A percentile compares a stretch with the other conserved stretches of the same genome.
These are phyloP conservation scores for Carex kokanica DNA, from an alignment of 176 grass and related monocot species.

Conservation along the genomic window DNA sequence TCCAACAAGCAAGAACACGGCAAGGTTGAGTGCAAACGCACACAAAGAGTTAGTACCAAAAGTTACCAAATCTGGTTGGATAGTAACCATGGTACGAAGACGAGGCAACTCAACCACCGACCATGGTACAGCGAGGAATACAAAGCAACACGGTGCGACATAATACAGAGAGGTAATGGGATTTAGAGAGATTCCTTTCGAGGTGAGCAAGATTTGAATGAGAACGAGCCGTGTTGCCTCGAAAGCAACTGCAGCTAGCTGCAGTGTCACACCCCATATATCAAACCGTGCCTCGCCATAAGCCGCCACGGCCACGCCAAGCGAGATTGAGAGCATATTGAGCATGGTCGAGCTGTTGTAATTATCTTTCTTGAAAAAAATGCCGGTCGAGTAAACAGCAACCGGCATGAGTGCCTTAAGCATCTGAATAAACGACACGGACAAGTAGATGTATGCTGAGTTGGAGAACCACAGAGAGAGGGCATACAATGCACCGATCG, in stretches of 20 bases:
- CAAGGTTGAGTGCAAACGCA: conserved; percentile 53
- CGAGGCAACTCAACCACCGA: conserved; percentile 34
- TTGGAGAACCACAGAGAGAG: conserved; percentile 58
- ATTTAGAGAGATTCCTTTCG: conserved; percentile 47
- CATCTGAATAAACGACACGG: conserved; percentile 61
- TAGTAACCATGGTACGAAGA: conserved; percentile 29
- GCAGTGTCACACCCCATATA: conserved; percentile 41
- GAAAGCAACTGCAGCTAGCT: conserved; percentile 40
- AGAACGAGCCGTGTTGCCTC: conserved; percentile 54
- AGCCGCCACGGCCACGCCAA: conserved; percentile 45
- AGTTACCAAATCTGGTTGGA: conserved; percentile 33
- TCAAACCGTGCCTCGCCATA: conserved; percentile 46
- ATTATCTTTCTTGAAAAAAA: conserved; percentile 36
- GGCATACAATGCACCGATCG: conserved; percentile 47
- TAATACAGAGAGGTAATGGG: conserved; percentile 59
- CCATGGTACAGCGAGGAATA: conserved; percentile 46
- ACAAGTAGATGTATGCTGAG: conserved; percentile 57
- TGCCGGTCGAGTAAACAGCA: conserved; percentile 44
- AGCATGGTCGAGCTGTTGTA: conserved; percentile 30
- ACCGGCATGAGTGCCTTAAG: conserved; percentile 59
- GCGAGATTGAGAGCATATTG: conserved; percentile 56
- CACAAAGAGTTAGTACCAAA: conserved; percentile 44
- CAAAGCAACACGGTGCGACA: conserved; percentile 49
- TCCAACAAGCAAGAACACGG: conserved; percentile 50
- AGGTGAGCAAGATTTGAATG: conserved; percentile 54